phyloP scores from a whole-genome alignment of 2,329 filamentous ascomycete species.

The Podosphaera fusca region DNA sequence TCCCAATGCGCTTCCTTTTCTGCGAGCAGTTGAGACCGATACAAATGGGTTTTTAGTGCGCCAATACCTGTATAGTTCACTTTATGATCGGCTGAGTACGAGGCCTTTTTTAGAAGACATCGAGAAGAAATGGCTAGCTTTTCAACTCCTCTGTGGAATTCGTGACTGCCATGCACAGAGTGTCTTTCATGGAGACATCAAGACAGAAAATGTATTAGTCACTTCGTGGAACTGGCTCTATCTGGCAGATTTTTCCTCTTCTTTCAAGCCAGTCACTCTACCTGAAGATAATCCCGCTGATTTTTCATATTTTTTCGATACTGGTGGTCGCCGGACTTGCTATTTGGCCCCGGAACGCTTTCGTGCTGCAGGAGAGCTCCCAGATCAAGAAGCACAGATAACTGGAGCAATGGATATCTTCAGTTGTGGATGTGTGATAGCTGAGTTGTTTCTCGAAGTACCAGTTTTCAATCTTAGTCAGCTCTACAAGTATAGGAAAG shows the following conservation, averaged over 20 bases:
- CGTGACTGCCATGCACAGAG: slow-evolving; percentile 77
- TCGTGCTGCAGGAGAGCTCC: slow-evolving; percentile 42
- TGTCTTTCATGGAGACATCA: slow-evolving; percentile 93
- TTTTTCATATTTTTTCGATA: slow-evolving; percentile 95
- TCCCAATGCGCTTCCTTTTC: slow-evolving; percentile 76
- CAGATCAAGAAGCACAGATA: slow-evolving; percentile 37
- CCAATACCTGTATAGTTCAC: slow-evolving; percentile 85
- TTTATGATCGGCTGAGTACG: slow-evolving; percentile 93
- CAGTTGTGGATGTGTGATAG: slow-evolving; percentile 88
- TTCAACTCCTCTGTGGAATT: slow-evolving; percentile 78
- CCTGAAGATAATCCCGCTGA: slow-evolving; percentile 94
- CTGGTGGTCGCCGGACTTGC: slow-evolving; percentile 72
- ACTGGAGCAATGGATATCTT: slow-evolving; percentile 98
- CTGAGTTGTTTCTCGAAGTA: slow-evolving; percentile 81
- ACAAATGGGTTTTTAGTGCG: slow-evolving; percentile 82
- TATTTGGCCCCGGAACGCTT: slow-evolving; percentile 92
- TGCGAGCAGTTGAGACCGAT: slow-evolving; percentile 75
- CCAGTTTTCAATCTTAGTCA: slow-evolving; percentile 97
- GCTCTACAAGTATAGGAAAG: slow-evolving; percentile 78
- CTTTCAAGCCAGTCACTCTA: slow-evolving; percentile 81
- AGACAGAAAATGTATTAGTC: slow-evolving; percentile 88
- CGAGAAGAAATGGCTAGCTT: slow-evolving; percentile 96
- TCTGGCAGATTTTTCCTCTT: slow-evolving; percentile 86
- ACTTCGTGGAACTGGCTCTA: slow-evolving; percentile 99
- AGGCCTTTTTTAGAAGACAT: slow-evolving; percentile 91